phyloP scores from a whole-genome alignment of 768 basidiomycete species.

The Chlorophyllum brunneum region DNA sequence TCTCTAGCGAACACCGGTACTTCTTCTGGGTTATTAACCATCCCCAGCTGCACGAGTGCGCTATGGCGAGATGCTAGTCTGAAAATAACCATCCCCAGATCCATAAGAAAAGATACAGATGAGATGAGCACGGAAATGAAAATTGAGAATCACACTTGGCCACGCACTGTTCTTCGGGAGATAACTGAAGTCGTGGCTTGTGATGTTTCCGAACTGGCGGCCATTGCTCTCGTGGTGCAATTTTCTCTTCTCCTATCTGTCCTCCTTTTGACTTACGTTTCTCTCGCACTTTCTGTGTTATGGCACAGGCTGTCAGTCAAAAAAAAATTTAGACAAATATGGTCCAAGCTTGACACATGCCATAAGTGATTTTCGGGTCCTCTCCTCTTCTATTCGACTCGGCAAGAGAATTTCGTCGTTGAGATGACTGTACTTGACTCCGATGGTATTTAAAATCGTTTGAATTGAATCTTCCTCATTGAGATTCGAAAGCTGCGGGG shows the following conservation, averaged over 20 bases:
- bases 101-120: neutral
- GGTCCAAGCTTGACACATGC: constrained; percentile 26
- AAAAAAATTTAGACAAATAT: neutral
- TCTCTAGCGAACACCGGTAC: constrained; percentile 55
- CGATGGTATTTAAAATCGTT: constrained; percentile 53
- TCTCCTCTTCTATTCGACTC: constrained; percentile 65
- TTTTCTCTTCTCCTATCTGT: constrained; percentile 16
- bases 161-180: constrained; percentile 48
- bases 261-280: constrained; percentile 18
- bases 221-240: constrained; percentile 46
- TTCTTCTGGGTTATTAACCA: constrained; percentile 50
- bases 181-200: constrained; percentile 35
- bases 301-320: neutral
- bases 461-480: constrained; percentile 45
- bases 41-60: constrained; percentile 60
- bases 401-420: constrained; percentile 69
- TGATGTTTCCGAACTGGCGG: constrained; percentile 65
- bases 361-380: constrained; percentile 49
- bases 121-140: constrained; percentile 9
- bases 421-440: constrained; percentile 69
- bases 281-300: constrained; percentile 26
- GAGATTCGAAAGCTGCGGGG: constrained; percentile 28
- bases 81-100: constrained; percentile 2
- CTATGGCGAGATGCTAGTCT: constrained; percentile 54
- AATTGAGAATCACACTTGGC: neutral